phyloP scores from a whole-genome alignment of 2,329 filamentous ascomycete species.

The Pseudogymnoascus sp. region DNA sequence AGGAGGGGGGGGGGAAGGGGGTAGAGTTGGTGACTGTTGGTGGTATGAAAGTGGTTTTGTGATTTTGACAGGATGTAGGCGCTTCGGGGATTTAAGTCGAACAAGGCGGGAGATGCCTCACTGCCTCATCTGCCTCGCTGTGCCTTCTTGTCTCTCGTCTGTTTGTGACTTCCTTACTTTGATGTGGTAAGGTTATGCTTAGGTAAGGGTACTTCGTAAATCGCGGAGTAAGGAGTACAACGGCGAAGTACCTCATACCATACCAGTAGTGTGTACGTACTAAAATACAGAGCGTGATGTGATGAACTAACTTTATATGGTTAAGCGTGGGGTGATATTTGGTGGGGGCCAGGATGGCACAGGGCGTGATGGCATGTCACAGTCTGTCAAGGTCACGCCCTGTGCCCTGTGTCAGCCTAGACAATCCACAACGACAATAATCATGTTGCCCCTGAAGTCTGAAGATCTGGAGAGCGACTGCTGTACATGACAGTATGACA shows the following conservation, averaged over 20 bases:
- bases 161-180: not conserved
- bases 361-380: not conserved
- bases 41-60: not conserved
- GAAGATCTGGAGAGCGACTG: no score
- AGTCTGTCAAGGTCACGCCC: not conserved
- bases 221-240: not conserved
- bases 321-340: not conserved
- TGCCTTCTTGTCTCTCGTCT: not conserved
- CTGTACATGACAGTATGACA: no score
- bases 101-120: not conserved
- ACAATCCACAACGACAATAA: not conserved
- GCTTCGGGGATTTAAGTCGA: constrained; percentile 1
- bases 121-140: not conserved
- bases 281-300: not conserved
- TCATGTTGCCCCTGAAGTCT: no score
- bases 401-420: not conserved
- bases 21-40: not conserved
- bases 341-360: not conserved
- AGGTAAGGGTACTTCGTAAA: not conserved
- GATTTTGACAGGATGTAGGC: not conserved
- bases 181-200: not conserved
- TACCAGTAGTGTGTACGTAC: not conserved
- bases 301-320: not conserved
- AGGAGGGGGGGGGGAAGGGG: not conserved
- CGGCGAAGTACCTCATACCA: not conserved